Evolutionary conservation across 768 basidiomycete species (phyloP).

Genomic region (Sistotremastrum suecicum): DNA sequence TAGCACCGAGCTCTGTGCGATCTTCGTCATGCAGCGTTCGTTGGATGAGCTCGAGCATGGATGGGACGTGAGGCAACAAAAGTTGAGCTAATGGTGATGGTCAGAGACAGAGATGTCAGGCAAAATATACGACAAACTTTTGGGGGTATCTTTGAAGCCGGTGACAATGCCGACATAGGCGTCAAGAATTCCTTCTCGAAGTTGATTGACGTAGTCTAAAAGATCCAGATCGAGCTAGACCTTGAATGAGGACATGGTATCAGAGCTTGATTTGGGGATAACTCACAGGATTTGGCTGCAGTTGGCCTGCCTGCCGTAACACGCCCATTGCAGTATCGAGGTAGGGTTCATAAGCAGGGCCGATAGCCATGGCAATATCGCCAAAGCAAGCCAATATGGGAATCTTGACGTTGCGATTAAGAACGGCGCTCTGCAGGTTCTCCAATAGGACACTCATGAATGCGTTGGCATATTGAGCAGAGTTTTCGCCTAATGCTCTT

Average conservation of each 20-base stretch:
- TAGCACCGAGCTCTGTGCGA: constrained; percentile 61
- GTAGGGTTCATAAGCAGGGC: constrained; percentile 75
- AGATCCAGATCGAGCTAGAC: constrained; percentile 71
- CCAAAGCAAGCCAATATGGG: constrained; percentile 93
- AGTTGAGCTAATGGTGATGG: constrained; percentile 25
- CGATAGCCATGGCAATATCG: constrained; percentile 89
- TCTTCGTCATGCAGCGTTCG: constrained; percentile 73
- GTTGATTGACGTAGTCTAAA: constrained; percentile 77
- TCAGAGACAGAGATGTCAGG: constrained; percentile 5
- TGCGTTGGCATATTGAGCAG: constrained; percentile 64
- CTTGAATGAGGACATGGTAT: constrained; percentile 4
- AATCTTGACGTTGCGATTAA: constrained; percentile 93
- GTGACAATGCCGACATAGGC: constrained; percentile 93
- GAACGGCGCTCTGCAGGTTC: constrained; percentile 78
- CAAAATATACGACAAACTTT: constrained; percentile 31
- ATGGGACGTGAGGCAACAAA: constrained; percentile 54
- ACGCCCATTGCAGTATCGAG: constrained; percentile 85
- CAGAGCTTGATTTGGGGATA: neutral
- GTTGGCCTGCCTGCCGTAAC: constrained; percentile 75
- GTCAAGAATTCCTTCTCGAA: constrained; percentile 92
- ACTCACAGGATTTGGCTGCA: constrained; percentile 77
- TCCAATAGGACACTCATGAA: constrained; percentile 92
- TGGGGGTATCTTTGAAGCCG: constrained; percentile 72
- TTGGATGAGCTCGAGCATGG: constrained; percentile 71
- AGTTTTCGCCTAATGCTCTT: constrained; percentile 81